Evolutionary conservation across 192 early-diverging fungal genomes (phyloP).

Genomic region (Backusella tuberculispora): DNA sequence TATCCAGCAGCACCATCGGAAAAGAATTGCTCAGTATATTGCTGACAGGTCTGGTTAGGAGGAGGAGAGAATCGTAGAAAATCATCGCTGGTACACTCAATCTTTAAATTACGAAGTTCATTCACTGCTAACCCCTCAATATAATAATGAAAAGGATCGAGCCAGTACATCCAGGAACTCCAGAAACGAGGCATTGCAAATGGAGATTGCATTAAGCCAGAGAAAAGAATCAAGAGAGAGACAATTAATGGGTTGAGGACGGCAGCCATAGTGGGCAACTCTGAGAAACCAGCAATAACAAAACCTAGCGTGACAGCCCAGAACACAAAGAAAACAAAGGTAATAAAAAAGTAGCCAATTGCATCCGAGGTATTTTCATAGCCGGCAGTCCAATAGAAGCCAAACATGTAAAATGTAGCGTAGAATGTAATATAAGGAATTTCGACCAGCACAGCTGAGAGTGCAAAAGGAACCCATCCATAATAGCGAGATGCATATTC

Average conservation of each 20-base stretch:
- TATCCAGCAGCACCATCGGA: constrained; percentile 1
- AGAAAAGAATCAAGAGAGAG: constrained; percentile 69
- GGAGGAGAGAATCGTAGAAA: constrained; percentile 59
- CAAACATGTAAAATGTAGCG: constrained; percentile 65
- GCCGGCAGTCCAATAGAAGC: constrained; percentile 77
- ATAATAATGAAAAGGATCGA: constrained; percentile 70
- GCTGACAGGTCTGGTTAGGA: constrained; percentile 59
- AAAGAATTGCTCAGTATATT: constrained; percentile 46
- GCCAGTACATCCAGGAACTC: constrained; percentile 67
- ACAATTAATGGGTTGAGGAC: constrained; percentile 71
- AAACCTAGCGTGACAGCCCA: constrained; percentile 74
- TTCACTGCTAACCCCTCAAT: constrained; percentile 67
- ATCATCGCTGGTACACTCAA: constrained; percentile 56
- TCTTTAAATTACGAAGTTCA: constrained; percentile 54
- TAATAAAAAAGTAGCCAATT: constrained; percentile 67
- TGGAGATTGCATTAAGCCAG: constrained; percentile 68
- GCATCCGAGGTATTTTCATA: constrained; percentile 51
- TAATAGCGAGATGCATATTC: constrained; percentile 72
- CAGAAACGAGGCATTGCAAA: constrained; percentile 67
- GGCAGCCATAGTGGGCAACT: constrained; percentile 59
- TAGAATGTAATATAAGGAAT: constrained; percentile 68
- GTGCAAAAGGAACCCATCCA: constrained; percentile 66
- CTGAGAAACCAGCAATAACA: constrained; percentile 69
- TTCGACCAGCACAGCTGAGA: constrained; percentile 66
- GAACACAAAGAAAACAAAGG: constrained; percentile 60